phyloP scores from a whole-genome alignment of 148 eudicot species.

The Vaccinium darrowii region DNA sequence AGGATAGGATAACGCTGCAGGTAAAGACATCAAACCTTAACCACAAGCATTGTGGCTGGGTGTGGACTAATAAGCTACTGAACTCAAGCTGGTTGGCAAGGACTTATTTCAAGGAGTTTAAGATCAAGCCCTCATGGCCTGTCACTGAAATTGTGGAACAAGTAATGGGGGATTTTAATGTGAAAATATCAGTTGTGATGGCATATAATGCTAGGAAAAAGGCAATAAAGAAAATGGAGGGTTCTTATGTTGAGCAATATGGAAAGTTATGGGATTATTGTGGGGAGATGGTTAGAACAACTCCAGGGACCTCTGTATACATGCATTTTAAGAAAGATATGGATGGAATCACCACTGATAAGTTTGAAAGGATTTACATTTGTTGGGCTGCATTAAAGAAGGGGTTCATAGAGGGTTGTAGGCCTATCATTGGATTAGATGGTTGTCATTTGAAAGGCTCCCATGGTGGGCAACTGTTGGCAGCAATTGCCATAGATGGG shows the following conservation, averaged over 20 bases:
- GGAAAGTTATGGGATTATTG: neutral
- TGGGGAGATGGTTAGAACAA: neutral
- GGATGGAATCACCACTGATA: neutral
- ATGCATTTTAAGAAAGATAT: neutral
- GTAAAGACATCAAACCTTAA: too few species aligned
- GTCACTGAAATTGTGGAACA: neutral
- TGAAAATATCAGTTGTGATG: neutral
- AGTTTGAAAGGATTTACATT: constrained; percentile 17
- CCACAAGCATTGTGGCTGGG: too few species aligned
- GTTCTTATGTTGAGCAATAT: neutral
- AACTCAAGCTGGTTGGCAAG: neutral
- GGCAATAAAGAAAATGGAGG: neutral
- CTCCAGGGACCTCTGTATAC: neutral
- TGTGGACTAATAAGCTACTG: too few species aligned
- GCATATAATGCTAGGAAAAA: neutral
- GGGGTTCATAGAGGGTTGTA: constrained; percentile 4
- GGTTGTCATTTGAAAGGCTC: too few species aligned
- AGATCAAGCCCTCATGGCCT: neutral
- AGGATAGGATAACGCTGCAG: neutral
- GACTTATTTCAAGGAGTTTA: neutral
- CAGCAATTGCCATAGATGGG: too few species aligned
- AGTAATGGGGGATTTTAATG: neutral
- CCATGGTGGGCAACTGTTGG: too few species aligned
- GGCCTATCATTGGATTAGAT: too few species aligned
- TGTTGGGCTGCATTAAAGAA: constrained; percentile 13